A percentile compares a stretch with the other conserved stretches of the same genome.
Evolutionary conservation across 2,329 filamentous ascomycete species (phyloP).

Genomic region (Verticillium dahliae): DNA sequence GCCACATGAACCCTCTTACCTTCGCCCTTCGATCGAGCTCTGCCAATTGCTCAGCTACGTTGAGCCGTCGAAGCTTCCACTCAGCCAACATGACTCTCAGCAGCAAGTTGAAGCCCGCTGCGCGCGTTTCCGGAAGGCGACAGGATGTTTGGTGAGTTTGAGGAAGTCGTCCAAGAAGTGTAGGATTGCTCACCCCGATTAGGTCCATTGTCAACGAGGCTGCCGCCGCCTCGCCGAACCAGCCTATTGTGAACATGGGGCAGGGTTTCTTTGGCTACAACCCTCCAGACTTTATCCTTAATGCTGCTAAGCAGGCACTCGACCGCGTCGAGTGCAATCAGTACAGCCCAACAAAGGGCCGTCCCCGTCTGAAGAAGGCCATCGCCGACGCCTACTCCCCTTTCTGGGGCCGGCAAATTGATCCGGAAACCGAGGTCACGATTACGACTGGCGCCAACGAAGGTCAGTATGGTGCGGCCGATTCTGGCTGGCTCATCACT

Average conservation of each 20-base stretch:
- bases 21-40: neutral
- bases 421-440: slow-evolving; percentile 89
- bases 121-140: slow-evolving; percentile 39
- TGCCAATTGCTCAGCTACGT: neutral
- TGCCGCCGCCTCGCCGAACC: slow-evolving; percentile 53
- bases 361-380: slow-evolving; percentile 85
- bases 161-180: neutral
- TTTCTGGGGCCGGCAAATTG: slow-evolving; percentile 71
- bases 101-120: slow-evolving; percentile 42
- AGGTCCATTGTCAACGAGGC: slow-evolving; percentile 64
- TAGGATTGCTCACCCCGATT: slow-evolving; percentile 1
- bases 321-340: slow-evolving; percentile 96
- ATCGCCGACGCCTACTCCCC: slow-evolving; percentile 89
- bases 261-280: slow-evolving; percentile 87
- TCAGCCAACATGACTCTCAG: slow-evolving; percentile 32
- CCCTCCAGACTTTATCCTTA: slow-evolving; percentile 80
- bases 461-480: slow-evolving; percentile 28
- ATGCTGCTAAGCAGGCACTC: slow-evolving; percentile 85
- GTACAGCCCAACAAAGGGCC: slow-evolving; percentile 92
- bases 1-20: neutral
- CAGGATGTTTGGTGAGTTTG: slow-evolving; percentile 17
- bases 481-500: neutral
- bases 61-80: slow-evolving; percentile 7
- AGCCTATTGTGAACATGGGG: slow-evolving; percentile 60
- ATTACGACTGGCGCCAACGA: slow-evolving; percentile 92